Conservation (phyloP, 1,139 yeast genomes). For the Suhomyces atakaporum region DNA sequence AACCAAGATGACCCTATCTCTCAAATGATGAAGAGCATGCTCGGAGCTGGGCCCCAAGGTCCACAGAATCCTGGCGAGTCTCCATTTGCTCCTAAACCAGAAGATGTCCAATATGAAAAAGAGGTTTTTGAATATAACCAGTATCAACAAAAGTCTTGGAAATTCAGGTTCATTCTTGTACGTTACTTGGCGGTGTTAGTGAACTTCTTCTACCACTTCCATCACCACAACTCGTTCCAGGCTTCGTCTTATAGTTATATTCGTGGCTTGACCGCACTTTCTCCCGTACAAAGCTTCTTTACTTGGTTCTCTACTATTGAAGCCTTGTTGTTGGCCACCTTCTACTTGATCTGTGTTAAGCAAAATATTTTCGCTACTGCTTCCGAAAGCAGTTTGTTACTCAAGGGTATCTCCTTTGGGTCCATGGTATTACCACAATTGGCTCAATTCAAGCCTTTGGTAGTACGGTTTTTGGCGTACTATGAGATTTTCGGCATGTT, state of each 20-base stretch:
- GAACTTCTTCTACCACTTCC: slow-evolving; percentile 41
- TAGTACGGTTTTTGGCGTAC: slow-evolving; percentile 36
- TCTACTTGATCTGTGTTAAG: slow-evolving; percentile 32
- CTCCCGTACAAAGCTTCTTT: slow-evolving; percentile 26
- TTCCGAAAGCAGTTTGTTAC: slow-evolving; percentile 29
- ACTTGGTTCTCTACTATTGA: slow-evolving; percentile 37
- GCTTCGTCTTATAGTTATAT: slow-evolving; percentile 35
- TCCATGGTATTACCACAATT: slow-evolving; percentile 42
- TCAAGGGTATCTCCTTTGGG: slow-evolving; percentile 35
- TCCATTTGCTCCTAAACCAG: slow-evolving; percentile 12
- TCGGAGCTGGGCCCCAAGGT: slow-evolving; percentile 13
- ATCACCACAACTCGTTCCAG: slow-evolving; percentile 22
- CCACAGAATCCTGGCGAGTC: slow-evolving; percentile 15
- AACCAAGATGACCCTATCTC: slow-evolving; percentile 29
- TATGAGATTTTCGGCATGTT: slow-evolving; percentile 42
- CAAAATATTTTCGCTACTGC: slow-evolving; percentile 27
- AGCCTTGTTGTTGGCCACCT: slow-evolving; percentile 36
- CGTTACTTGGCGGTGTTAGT: slow-evolving; percentile 29
- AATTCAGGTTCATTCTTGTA: slow-evolving; percentile 33
- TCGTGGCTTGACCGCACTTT: slow-evolving; percentile 22
- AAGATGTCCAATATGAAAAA: slow-evolving; percentile 29
- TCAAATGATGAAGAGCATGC: slow-evolving; percentile 33
- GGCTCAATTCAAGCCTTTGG: slow-evolving; percentile 30
- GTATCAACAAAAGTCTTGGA: slow-evolving; percentile 38
- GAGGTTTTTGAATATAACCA: slow-evolving; percentile 33